Base-by-base conservation (phyloP, 768 basidiomycete species). In the Holtermanniella nyarrowii region DNA sequence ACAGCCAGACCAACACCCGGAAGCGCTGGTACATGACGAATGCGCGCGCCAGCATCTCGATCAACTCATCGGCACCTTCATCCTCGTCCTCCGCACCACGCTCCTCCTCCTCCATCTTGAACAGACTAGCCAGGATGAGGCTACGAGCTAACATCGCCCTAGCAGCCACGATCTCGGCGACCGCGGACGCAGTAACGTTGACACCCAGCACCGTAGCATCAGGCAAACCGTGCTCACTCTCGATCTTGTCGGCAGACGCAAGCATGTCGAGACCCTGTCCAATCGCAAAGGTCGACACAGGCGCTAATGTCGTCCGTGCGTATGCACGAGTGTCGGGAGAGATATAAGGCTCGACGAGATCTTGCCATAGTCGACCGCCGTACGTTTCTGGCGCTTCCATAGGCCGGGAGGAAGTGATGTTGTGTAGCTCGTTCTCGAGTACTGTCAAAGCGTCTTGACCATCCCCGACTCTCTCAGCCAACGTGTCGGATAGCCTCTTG, bases 151-250 rank as follows among this genome's bases (percentile, higher is more conserved):
- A 37, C 3, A 18, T 42, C 25, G 59, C 60, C 1, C 67, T 58
- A n/a, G 49, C 27, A 3, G 48, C 44, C 25, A 69, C 55, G 16
- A 48, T 49, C 3, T 42, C 21, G 2, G 52, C 44, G n/a, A 68
- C 41, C 1, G 46, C 48, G 0, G 67, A 53, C 3, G 62, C 45
- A 18, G 60, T 41, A 12, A 72, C 46, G n/a, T 59, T 49, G 27
- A 65, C 57, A 1, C 63, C 67, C 5, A 58, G 47, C 11, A 58
- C 54, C 3, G 68, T 59, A 45, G 51, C 56, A n/a, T n/a, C n/a
- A 1, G 39, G 42, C 2, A 53, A 26, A n/a, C 57, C 57, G 7
- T 21, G 20, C 2, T 20, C 3, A 25, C 26, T 24, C 12, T 14
- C 24, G n/a, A n/a, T n/a, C n/a, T n/a, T n/a, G 11, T 18, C 25